Conservation (phyloP, 106 monocot species). For the Dendrobium officinale region DNA sequence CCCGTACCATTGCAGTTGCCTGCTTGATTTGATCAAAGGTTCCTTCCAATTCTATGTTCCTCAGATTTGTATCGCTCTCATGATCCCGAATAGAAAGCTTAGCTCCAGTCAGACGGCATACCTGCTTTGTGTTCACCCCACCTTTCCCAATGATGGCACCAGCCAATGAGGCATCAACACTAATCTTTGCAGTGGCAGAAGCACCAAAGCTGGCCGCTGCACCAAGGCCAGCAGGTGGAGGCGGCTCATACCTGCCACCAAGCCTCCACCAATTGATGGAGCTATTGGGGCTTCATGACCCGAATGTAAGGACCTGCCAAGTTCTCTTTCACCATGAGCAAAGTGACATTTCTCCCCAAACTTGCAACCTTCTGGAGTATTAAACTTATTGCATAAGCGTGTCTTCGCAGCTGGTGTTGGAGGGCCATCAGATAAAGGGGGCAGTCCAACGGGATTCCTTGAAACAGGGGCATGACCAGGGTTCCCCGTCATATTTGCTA, state of each 20-base stretch:
- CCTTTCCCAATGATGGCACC: slow-evolving; percentile 83
- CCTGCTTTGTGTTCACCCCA: slow-evolving; percentile 68
- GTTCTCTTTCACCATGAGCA: slow-evolving; percentile 40
- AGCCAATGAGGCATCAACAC: slow-evolving; percentile 67
- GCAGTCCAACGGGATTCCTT: slow-evolving; percentile 4
- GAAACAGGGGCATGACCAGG: slow-evolving; percentile 15
- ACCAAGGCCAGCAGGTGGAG: slow-evolving; percentile 10
- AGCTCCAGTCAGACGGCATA: slow-evolving; percentile 52
- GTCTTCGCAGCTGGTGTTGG: slow-evolving; percentile 18
- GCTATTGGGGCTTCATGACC: slow-evolving; percentile 11
- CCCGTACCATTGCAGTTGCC: slow-evolving; percentile 52
- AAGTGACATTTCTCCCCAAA: slow-evolving; percentile 47
- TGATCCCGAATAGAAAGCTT: slow-evolving; percentile 71
- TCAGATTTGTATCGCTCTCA: slow-evolving; percentile 54
- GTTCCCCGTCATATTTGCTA: slow-evolving; percentile 39
- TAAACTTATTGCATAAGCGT: slow-evolving; percentile 34
- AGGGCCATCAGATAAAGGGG: slow-evolving; percentile 6
- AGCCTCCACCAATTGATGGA: neutral
- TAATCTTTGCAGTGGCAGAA: slow-evolving; percentile 74
- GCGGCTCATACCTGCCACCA: slow-evolving; percentile 20
- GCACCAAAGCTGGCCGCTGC: slow-evolving; percentile 41
- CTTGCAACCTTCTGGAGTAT: slow-evolving; percentile 42
- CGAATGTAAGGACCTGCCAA: slow-evolving; percentile 19
- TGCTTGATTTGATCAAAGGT: slow-evolving; percentile 71
- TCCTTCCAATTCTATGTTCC: slow-evolving; percentile 76